Percentiles rank a stretch among this genome's conserved stretches.
phyloP scores from a whole-genome alignment of 2,329 filamentous ascomycete species.

The Erysiphe pisi region DNA sequence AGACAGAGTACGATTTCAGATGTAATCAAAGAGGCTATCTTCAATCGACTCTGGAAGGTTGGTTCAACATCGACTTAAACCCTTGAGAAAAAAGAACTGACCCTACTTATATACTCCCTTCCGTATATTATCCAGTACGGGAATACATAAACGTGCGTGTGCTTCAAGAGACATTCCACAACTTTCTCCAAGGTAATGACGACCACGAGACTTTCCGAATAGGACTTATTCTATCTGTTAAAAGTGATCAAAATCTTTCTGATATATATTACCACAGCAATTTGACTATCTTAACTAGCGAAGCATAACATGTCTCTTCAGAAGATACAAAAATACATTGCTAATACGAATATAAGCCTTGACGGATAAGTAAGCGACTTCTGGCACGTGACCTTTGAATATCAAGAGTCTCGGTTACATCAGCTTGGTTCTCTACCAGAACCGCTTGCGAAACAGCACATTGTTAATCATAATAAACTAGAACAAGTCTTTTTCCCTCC shows the following conservation, averaged over 20 bases:
- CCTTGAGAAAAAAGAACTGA: neutral
- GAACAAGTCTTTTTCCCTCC: no score
- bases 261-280: neutral
- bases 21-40: neutral
- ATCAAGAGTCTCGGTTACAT: no score
- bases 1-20: neutral
- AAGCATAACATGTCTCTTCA: neutral
- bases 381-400: no score
- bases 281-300: neutral
- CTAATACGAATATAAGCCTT: no score
- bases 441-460: no score
- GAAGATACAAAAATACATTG: no score
- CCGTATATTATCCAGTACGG: neutral
- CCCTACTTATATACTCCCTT: neutral
- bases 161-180: neutral
- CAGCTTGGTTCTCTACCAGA: no score
- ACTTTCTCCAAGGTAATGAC: neutral
- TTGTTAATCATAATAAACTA: no score
- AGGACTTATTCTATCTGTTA: neutral
- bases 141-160: neutral
- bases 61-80: neutral
- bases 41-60: neutral
- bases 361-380: no score
- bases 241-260: neutral
- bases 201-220: neutral